These are phyloP conservation scores for Condylostoma magnum DNA, from an alignment of 169 alveolate genomes.

Conservation along the genomic window DNA sequence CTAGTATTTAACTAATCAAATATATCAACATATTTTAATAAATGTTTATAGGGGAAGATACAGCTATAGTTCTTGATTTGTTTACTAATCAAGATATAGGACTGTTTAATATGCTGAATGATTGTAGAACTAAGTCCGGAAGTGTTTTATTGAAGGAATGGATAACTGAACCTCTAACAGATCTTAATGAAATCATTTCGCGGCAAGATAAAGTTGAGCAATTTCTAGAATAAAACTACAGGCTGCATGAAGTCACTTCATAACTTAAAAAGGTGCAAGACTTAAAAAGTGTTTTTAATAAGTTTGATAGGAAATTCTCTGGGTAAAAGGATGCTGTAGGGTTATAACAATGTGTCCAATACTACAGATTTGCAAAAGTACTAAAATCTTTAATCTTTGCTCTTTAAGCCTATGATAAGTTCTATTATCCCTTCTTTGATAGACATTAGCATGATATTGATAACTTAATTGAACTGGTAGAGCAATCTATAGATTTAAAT, in stretches of 20 bases:
- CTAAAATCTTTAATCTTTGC: no score
- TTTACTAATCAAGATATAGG: neutral
- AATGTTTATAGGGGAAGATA: no score
- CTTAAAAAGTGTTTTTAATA: constrained; percentile 38
- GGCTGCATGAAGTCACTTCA: constrained; percentile 40
- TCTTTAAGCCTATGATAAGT: neutral
- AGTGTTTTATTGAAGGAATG: constrained; percentile 88
- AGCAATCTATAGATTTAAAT: constrained; percentile 26
- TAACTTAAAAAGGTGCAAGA: constrained; percentile 81
- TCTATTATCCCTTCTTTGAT: neutral
- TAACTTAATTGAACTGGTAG: constrained; percentile 11
- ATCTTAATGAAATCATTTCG: constrained; percentile 80
- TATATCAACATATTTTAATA: no score
- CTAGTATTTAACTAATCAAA: no score
- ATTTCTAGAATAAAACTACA: constrained; percentile 55
- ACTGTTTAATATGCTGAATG: constrained; percentile 84
- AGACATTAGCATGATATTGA: neutral
- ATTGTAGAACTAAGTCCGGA: constrained; percentile 94
- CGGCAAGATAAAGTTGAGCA: constrained; percentile 94
- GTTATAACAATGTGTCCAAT: constrained; percentile 7
- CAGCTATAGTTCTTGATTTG: neutral
- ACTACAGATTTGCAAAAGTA: neutral
- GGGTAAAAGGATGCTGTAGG: neutral
- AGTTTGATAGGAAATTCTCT: neutral
- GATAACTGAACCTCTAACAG: constrained; percentile 95